A percentile compares a stretch with the other conserved stretches of the same genome.
These are phyloP conservation scores for Metschnikowia drakensbergensis DNA, from an alignment of 805 yeast genomes.

Conservation along the genomic window DNA sequence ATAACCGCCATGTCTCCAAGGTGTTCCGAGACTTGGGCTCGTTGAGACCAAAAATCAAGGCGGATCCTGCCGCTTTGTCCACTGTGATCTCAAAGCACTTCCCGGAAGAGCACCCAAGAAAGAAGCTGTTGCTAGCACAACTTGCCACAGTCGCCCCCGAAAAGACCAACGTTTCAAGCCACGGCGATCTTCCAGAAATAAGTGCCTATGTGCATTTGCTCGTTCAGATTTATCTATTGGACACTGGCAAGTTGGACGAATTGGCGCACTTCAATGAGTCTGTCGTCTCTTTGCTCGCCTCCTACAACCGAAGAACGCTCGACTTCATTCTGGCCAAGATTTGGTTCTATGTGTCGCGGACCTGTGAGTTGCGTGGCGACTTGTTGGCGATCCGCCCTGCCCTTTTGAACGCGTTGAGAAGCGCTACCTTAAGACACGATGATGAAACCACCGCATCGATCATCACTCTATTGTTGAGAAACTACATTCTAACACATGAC, in stretches of 20 bases:
- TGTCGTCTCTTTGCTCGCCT: conserved; percentile 51
- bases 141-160: conserved; percentile 29
- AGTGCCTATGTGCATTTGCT: conserved; percentile 77
- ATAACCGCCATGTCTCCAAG: conserved; percentile 82
- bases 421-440: conserved; percentile 89
- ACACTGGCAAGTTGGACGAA: conserved; percentile 47
- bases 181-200: conserved; percentile 63
- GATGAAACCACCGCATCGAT: conserved; percentile 85
- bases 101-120: conserved; percentile 45
- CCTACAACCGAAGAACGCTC: conserved; percentile 74
- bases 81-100: conserved; percentile 54
- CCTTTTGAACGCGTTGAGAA: conserved; percentile 71
- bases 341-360: conserved; percentile 83
- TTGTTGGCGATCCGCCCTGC: conserved; percentile 61
- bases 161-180: conserved; percentile 13
- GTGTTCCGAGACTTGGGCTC: conserved; percentile 79
- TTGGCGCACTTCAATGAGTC: conserved; percentile 52
- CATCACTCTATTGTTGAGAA: conserved; percentile 80
- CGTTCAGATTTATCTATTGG: conserved; percentile 72
- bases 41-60: conserved; percentile 60
- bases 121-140: conserved; percentile 30
- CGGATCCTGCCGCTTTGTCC: conserved; percentile 44
- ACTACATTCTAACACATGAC: conserved; percentile 73
- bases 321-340: conserved; percentile 85
- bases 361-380: conserved; percentile 60